A percentile compares a stretch with the other conserved stretches of the same genome.
phyloP scores from a whole-genome alignment of 116 monocot genomes.

The Phalaenopsis hybrid region DNA sequence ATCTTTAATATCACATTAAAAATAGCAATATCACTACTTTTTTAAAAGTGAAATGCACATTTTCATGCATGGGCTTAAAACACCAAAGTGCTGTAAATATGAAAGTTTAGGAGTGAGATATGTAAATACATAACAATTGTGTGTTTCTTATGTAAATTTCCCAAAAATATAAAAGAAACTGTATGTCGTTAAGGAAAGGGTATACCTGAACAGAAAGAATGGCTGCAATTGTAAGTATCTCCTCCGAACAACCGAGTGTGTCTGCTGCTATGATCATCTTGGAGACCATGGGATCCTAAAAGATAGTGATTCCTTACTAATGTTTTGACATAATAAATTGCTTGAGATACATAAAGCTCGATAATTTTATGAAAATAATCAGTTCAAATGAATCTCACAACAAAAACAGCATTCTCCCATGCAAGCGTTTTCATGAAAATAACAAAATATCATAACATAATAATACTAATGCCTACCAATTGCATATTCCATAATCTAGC shows the following conservation, averaged over 20 bases:
- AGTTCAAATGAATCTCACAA: background rate
- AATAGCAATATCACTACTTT: too few relatives aligned
- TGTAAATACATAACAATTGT: too few relatives aligned
- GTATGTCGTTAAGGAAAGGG: background rate
- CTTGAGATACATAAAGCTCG: background rate
- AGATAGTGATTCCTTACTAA: background rate
- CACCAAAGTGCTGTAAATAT: too few relatives aligned
- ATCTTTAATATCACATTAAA: too few relatives aligned
- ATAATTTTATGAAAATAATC: background rate
- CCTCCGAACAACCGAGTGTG: conserved; percentile 76
- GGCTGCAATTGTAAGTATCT: conserved; percentile 81
- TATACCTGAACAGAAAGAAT: conserved; percentile 89
- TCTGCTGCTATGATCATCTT: conserved; percentile 85
- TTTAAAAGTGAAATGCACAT: too few relatives aligned
- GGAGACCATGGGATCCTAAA: conserved; percentile 85
- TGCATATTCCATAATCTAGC: background rate
- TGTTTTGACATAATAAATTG: background rate
- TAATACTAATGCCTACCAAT: background rate
- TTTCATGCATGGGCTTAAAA: too few relatives aligned
- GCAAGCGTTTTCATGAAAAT: background rate
- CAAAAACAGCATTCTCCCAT: background rate
- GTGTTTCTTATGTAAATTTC: too few relatives aligned
- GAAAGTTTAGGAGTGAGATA: too few relatives aligned
- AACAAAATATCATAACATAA: background rate
- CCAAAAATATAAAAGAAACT: background rate